Evolutionary conservation across 352 stramenopile species (phyloP), one percentile per base, ranked within the genome.

Genomic region (Pythium angustatum): DNA sequence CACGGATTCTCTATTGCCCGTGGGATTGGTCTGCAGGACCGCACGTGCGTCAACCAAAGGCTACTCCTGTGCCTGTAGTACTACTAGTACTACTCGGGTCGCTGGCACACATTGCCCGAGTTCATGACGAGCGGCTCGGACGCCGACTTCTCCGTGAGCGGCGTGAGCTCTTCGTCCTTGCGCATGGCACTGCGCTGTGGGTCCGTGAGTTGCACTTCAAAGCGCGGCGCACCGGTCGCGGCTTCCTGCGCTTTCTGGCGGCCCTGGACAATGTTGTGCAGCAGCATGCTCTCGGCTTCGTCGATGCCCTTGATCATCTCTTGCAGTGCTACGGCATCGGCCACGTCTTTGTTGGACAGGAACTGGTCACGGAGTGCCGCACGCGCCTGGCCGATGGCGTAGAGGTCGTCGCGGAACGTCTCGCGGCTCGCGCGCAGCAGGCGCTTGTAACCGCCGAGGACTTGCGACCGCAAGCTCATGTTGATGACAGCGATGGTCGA

Each of bases 241-340:
- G 60, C 73, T 17, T 78, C 71, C 26, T 49, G 38, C 33, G 76
- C 65, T 58, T 88, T 90, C 64, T 81, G 73, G 21, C 77, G 72
- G 21, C 79, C 87, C 58, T 95, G 87, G 12, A 95, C 87, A 52
- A 95, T 94, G 70, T 95, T 75, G 69, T 93, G 80, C n/a, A 91
- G 79, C 57, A 95, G 68, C 85, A 95, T 94, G 43, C 66, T 55
- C 68, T 95, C 87, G 64, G 83, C 85, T 44, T 95, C 87, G 59
- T 89, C 78, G 55, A 95, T 88, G 64, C 80, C 71, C 65, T 87
- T 85, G 57, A 95, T 43, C 58, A 95, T 41, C 41, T 86, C 85
- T 1, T 76, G 38, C 4, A 93, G 44, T 33, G 77, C 72, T 45
- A 77, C 71, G n/a, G 60, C 44, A 59, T 93, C 85, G 3, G 54